Evolutionary conservation across 495 filamentous ascomycete species (phyloP).

Genomic region (Lasiosphaeria ovina): DNA sequence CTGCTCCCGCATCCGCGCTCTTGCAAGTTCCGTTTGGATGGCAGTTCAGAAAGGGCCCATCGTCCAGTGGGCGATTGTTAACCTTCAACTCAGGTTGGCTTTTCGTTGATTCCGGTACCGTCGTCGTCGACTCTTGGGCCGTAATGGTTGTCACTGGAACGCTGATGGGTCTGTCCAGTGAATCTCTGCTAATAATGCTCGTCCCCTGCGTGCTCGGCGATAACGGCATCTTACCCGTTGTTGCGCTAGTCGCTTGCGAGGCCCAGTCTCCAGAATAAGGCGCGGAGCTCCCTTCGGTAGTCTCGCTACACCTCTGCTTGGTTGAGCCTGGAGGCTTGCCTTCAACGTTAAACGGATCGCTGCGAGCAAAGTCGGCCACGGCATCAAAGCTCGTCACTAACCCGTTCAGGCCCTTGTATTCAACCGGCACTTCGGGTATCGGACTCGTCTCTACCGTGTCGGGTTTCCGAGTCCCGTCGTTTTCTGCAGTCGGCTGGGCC

Average conservation of each 20-base stretch:
- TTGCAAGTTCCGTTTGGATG: constrained; percentile 20
- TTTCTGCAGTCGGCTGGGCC: neutral
- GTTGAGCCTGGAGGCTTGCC: constrained; percentile 27
- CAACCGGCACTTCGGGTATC: constrained; percentile 10
- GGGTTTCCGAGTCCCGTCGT: constrained; percentile 9
- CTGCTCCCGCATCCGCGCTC: constrained; percentile 22
- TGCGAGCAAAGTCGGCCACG: constrained; percentile 34
- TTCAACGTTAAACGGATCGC: constrained; percentile 33
- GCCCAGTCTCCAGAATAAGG: constrained; percentile 49
- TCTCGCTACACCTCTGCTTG: constrained; percentile 51
- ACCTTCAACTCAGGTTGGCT: constrained; percentile 22
- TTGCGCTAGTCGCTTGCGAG: constrained; percentile 55
- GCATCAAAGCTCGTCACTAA: constrained; percentile 34
- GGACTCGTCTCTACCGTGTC: constrained; percentile 12
- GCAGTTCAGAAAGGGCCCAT: constrained; percentile 20
- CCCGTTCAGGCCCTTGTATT: constrained; percentile 40
- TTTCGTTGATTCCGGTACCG: constrained; percentile 25
- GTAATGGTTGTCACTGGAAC: constrained; percentile 39
- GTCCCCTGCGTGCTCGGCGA: constrained; percentile 58
- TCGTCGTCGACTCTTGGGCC: constrained; percentile 35
- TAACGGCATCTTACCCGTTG: constrained; percentile 55
- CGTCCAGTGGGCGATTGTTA: constrained; percentile 1
- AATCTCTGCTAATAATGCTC: constrained; percentile 54
- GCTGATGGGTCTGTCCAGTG: constrained; percentile 41
- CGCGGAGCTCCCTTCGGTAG: constrained; percentile 52